Evolutionary conservation across 345 rosid genomes (phyloP).

Genomic region (Syzygium aqueum): DNA sequence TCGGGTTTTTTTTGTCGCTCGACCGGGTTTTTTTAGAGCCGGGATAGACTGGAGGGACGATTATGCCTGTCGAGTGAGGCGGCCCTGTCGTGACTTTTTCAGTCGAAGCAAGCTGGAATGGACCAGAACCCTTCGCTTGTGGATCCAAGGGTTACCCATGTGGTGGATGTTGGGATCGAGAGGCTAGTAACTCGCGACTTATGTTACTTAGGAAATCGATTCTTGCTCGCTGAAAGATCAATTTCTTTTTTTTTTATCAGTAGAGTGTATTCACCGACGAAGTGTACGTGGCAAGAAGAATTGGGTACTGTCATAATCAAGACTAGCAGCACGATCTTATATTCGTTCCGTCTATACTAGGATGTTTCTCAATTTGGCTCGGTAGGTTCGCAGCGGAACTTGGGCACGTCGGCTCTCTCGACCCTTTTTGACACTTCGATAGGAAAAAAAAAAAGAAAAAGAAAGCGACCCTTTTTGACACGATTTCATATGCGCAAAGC

Average conservation of each 20-base stretch:
- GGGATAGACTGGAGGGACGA: not conserved
- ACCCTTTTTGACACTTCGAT: not conserved
- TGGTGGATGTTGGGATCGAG: fast-evolving
- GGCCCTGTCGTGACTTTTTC: not conserved
- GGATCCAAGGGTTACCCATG: not conserved
- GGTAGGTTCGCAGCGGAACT: not conserved
- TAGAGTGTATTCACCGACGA: too few species aligned
- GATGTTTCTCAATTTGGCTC: not conserved
- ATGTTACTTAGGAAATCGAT: not conserved
- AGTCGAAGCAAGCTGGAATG: fast-evolving
- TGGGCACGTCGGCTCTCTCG: not conserved
- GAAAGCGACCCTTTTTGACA: not conserved
- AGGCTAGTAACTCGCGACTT: fast-evolving
- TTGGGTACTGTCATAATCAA: not conserved
- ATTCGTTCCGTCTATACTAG: not conserved
- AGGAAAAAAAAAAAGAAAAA: too few species aligned
- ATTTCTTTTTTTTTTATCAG: not conserved
- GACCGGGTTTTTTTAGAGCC: not conserved
- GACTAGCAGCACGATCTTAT: not conserved
- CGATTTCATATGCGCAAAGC: not conserved
- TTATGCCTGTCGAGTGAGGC: not conserved
- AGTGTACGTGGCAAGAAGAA: too few species aligned
- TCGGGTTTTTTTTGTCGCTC: not conserved
- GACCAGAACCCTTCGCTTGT: not conserved
- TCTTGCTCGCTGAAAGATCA: fast-evolving